Conservation (phyloP, 768 basidiomycete genomes). For the Hericium coralloides region DNA sequence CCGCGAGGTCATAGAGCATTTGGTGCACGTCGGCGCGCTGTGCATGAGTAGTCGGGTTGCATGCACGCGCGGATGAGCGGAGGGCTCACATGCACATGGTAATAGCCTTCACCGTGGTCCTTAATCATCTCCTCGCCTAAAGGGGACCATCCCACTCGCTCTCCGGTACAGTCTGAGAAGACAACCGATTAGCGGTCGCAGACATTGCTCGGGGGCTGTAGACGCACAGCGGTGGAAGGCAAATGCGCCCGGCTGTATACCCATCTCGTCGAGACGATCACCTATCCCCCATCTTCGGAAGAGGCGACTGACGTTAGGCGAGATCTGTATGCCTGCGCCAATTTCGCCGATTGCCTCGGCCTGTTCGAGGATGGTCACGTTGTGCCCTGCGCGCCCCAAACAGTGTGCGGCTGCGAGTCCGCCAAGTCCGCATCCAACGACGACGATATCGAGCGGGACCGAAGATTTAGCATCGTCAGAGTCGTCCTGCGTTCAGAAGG, state of each 20-base stretch:
- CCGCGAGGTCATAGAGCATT: not conserved
- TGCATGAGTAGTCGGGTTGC: not conserved
- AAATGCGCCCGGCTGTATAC: conserved; percentile 31
- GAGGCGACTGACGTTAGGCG: conserved; percentile 34
- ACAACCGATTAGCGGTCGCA: not conserved
- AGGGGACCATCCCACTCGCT: conserved; percentile 1
- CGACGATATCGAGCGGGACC: conserved; percentile 25
- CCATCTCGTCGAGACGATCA: conserved; percentile 27
- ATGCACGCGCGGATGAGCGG: not conserved
- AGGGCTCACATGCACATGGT: not conserved
- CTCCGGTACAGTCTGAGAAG: not conserved
- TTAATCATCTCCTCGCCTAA: not conserved
- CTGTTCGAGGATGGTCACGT: conserved; percentile 37
- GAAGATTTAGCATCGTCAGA: not conserved
- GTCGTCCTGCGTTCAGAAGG: too few relatives aligned
- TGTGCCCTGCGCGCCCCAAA: conserved; percentile 39
- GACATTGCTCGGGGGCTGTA: not conserved
- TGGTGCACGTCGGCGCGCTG: not conserved
- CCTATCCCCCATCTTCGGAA: conserved; percentile 45
- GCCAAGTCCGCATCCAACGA: conserved; percentile 45
- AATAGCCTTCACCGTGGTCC: not conserved
- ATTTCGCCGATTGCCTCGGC: conserved; percentile 32
- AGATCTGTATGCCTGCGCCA: conserved; percentile 44
- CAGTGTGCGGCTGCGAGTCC: conserved; percentile 38
- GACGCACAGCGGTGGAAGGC: conserved; percentile 34